Conservation (phyloP, 371 early-diverging fungal genomes). For the Capillidium rhysosporum region DNA sequence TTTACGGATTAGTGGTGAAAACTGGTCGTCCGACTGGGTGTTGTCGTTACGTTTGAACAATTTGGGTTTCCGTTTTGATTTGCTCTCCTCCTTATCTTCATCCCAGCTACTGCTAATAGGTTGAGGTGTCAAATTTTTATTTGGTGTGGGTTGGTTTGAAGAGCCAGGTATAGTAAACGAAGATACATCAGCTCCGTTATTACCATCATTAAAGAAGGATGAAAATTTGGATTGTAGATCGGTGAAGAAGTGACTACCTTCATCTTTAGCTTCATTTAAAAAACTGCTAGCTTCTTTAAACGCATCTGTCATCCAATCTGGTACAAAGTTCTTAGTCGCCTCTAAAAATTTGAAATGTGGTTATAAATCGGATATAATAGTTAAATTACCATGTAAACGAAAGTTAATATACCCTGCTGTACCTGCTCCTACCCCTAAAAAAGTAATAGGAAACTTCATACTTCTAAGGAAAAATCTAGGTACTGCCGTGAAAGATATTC, state of each 20-base stretch:
- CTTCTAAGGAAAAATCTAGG: conserved; percentile 18
- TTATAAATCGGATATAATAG: neutral
- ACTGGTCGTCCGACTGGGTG: conserved; percentile 13
- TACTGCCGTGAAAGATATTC: conserved; percentile 10
- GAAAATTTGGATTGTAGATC: neutral
- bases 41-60: neutral
- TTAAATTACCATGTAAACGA: conserved; percentile 23
- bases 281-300: conserved; percentile 14
- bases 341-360: neutral
- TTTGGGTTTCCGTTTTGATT: conserved; percentile 12
- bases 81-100: conserved; percentile 10
- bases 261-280: neutral
- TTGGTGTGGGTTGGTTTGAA: neutral
- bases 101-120: conserved; percentile 11
- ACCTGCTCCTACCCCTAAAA: conserved; percentile 27
- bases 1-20: conserved; percentile 79
- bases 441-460: conserved; percentile 23
- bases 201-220: neutral
- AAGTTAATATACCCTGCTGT: conserved; percentile 31
- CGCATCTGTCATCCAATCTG: conserved; percentile 7
- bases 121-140: neutral
- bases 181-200: conserved; percentile 5
- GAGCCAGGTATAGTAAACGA: neutral
- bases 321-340: neutral
- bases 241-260: conserved; percentile 7